phyloP scores from a whole-genome alignment of 202 grass and related monocot genomes.

The Zizania palustris region DNA sequence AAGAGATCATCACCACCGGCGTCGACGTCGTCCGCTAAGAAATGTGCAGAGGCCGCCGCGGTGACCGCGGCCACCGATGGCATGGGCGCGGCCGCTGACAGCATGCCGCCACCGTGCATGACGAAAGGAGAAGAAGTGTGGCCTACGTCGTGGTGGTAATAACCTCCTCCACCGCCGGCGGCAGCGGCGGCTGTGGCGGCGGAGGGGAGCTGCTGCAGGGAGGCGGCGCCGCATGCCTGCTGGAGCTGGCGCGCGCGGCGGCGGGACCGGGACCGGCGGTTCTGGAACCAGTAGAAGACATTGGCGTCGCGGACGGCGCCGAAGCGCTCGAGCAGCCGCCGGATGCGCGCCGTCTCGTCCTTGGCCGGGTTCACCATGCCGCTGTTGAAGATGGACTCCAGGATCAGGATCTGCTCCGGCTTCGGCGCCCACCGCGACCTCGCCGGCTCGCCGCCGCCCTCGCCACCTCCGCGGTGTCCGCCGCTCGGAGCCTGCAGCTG shows the following conservation, averaged over 20 bases:
- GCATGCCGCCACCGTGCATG: not conserved
- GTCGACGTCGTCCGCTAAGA: constrained; percentile 12
- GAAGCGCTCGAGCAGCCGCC: constrained; percentile 58
- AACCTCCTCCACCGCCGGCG: not conserved
- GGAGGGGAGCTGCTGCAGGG: not conserved
- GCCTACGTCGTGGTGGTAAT: not conserved
- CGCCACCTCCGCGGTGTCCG: not conserved
- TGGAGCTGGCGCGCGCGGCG: constrained; percentile 71
- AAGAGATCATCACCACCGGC: constrained; percentile 59
- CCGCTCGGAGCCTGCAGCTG: constrained; percentile 17
- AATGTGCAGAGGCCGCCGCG: not conserved
- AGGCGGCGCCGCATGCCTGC: constrained; percentile 39
- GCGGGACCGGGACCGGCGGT: constrained; percentile 69
- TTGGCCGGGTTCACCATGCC: constrained; percentile 79
- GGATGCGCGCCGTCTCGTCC: constrained; percentile 70
- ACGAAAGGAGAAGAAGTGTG: not conserved
- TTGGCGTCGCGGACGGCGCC: constrained; percentile 54
- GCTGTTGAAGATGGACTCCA: constrained; percentile 80
- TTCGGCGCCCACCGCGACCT: constrained; percentile 65
- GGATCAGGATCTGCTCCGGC: constrained; percentile 79
- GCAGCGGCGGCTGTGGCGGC: not conserved
- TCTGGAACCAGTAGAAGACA: constrained; percentile 84
- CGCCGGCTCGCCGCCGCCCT: constrained; percentile 26
- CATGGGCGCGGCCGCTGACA: not conserved
- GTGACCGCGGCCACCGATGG: not conserved